Conservation (phyloP, 805 yeast species). For the Starmerella bombi region DNA sequence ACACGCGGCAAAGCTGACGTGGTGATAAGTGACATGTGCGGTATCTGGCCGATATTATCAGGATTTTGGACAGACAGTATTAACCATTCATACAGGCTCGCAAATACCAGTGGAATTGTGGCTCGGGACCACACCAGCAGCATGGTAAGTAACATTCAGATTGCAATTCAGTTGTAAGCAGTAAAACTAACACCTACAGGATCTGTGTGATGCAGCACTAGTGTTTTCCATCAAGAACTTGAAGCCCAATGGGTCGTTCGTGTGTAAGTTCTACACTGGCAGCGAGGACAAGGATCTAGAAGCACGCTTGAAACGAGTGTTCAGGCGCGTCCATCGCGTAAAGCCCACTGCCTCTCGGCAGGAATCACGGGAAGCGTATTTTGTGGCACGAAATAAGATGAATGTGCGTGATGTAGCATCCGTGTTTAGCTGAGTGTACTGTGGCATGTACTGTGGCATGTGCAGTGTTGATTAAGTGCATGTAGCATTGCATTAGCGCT, state of each 20-base stretch:
- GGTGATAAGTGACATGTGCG: conserved; percentile 74
- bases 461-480: no score
- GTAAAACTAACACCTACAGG: conserved; percentile 29
- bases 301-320: conserved; percentile 41
- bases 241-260: conserved; percentile 54
- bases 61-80: conserved; percentile 50
- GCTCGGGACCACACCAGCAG: conserved; percentile 73
- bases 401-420: not conserved
- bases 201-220: conserved; percentile 82
- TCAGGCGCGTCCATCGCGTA: conserved; percentile 48
- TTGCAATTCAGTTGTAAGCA: not conserved
- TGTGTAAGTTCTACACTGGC: conserved; percentile 80
- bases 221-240: conserved; percentile 60
- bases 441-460: no score
- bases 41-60: conserved; percentile 36
- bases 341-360: conserved; percentile 74
- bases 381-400: conserved; percentile 47
- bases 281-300: conserved; percentile 59
- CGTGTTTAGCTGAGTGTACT: conserved; percentile 7
- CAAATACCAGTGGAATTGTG: conserved; percentile 73
- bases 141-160: conserved; percentile 36
- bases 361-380: conserved; percentile 73
- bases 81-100: conserved; percentile 85
- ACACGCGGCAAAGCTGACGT: conserved; percentile 45
- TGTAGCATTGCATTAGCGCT: not conserved